phyloP scores from a whole-genome alignment of 1,284 basidiomycete species.

The Apiotrichum montevideense region DNA sequence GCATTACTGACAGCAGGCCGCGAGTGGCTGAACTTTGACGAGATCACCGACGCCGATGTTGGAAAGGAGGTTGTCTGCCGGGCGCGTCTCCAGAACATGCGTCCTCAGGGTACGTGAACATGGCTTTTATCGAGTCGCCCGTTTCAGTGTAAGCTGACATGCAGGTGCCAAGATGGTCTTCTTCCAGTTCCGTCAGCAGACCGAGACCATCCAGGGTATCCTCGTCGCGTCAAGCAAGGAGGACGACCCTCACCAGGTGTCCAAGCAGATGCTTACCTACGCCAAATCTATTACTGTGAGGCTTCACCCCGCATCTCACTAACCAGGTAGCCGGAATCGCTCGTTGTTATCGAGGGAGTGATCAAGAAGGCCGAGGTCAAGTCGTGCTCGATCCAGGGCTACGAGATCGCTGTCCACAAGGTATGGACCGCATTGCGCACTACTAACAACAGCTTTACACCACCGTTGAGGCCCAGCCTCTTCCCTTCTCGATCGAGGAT shows the following conservation, averaged over 20 bases:
- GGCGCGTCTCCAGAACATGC: slow-evolving; percentile 84
- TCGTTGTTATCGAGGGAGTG: slow-evolving; percentile 78
- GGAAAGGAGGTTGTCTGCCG: slow-evolving; percentile 79
- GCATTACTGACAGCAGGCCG: slow-evolving; percentile 44
- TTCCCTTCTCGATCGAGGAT: slow-evolving; percentile 92
- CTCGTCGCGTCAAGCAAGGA: slow-evolving; percentile 54
- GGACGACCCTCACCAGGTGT: slow-evolving; percentile 67
- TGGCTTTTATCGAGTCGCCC: no score
- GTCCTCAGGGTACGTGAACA: slow-evolving; percentile 65
- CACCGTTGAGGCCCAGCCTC: slow-evolving; percentile 63
- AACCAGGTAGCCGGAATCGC: slow-evolving; percentile 62
- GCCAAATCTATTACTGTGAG: slow-evolving; percentile 59
- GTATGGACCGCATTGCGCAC: background rate
- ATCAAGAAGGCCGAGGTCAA: slow-evolving; percentile 85
- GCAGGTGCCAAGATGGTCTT: slow-evolving; percentile 82
- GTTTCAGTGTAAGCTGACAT: background rate
- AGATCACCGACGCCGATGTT: slow-evolving; percentile 61
- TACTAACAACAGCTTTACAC: slow-evolving; percentile 56
- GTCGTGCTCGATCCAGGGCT: slow-evolving; percentile 79
- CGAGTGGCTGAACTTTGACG: slow-evolving; percentile 57
- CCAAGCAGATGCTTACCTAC: slow-evolving; percentile 98
- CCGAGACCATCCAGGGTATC: slow-evolving; percentile 83
- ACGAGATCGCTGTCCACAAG: slow-evolving; percentile 79
- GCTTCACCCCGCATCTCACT: background rate
- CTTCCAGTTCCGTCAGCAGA: slow-evolving; percentile 82